Conservation (phyloP, 441 rosid species). For the Populus trichocarpa region DNA sequence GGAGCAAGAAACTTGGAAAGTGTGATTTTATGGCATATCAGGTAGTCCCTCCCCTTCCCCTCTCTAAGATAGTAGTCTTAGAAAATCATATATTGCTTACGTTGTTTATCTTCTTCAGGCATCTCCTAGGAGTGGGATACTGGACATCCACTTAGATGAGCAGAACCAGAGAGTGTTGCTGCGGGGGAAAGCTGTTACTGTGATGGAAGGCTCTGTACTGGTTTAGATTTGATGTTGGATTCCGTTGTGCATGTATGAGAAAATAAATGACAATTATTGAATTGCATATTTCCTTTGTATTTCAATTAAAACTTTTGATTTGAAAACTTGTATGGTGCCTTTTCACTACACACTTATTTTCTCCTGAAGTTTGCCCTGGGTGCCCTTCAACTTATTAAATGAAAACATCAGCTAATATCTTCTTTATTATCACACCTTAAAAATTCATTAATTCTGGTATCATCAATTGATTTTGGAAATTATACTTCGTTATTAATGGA, state of each 20-base stretch:
- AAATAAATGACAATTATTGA: background rate
- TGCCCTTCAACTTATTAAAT: too few relatives aligned
- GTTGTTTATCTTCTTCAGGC: conserved; percentile 37
- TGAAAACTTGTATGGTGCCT: background rate
- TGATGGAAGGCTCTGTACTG: conserved; percentile 69
- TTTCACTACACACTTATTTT: background rate
- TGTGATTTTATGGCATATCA: conserved; percentile 48
- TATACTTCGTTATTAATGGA: too few relatives aligned
- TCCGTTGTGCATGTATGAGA: background rate
- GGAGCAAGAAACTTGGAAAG: conserved; percentile 66
- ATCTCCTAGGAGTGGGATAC: conserved; percentile 60
- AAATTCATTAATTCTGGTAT: too few relatives aligned
- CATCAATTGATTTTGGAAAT: too few relatives aligned
- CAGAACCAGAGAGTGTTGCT: conserved; percentile 51
- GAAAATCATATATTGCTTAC: background rate
- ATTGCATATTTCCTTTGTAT: background rate
- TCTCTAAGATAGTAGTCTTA: background rate
- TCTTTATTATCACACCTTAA: too few relatives aligned
- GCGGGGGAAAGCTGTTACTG: conserved; percentile 60
- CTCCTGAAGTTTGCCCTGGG: background rate
- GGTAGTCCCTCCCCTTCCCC: conserved; percentile 25
- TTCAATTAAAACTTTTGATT: too few relatives aligned
- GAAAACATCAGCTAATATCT: too few relatives aligned
- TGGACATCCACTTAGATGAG: conserved; percentile 50
- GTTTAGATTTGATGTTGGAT: conserved; percentile 28